A percentile compares a stretch with the other conserved stretches of the same genome.
Conservation (phyloP, 306 rosid genomes). For the Begonia loranthoides region DNA sequence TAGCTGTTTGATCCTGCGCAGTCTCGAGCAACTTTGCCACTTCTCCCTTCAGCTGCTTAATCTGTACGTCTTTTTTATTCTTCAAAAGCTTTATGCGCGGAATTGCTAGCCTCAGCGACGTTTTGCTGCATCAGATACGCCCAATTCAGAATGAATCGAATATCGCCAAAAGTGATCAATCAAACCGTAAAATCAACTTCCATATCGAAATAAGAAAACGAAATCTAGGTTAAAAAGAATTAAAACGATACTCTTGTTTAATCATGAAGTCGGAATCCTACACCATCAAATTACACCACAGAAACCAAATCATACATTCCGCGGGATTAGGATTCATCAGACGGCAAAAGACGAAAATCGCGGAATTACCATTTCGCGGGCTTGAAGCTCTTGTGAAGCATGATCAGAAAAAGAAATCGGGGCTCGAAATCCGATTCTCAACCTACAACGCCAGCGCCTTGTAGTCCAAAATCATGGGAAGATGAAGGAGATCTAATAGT, state of each 20-base stretch:
- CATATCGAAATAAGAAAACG: neutral
- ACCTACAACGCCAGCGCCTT: no score
- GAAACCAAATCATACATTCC: neutral
- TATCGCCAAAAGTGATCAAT: neutral
- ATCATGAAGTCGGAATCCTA: neutral
- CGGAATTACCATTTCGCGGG: conserved; percentile 32
- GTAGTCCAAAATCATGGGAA: no score
- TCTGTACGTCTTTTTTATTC: conserved; percentile 66
- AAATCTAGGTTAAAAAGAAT: neutral
- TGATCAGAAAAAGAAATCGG: neutral
- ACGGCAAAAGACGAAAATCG: conserved; percentile 7
- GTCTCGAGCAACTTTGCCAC: conserved; percentile 69
- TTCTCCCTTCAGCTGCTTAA: conserved; percentile 63
- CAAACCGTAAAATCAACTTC: conserved; percentile 1
- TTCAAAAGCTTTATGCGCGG: conserved; percentile 74
- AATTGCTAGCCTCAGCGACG: conserved; percentile 65
- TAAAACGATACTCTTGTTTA: neutral
- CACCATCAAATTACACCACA: neutral
- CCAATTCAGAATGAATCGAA: neutral
- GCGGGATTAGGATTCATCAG: neutral
- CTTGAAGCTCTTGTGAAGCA: conserved; percentile 41
- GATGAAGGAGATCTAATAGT: no score
- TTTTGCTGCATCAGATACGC: conserved; percentile 55
- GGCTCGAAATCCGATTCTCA: no score
- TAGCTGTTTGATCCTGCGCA: conserved; percentile 74